Evolutionary conservation across 345 rosid genomes (phyloP), one percentile per base, ranked within the genome.

Genomic region (Aquilaria malaccensis): DNA sequence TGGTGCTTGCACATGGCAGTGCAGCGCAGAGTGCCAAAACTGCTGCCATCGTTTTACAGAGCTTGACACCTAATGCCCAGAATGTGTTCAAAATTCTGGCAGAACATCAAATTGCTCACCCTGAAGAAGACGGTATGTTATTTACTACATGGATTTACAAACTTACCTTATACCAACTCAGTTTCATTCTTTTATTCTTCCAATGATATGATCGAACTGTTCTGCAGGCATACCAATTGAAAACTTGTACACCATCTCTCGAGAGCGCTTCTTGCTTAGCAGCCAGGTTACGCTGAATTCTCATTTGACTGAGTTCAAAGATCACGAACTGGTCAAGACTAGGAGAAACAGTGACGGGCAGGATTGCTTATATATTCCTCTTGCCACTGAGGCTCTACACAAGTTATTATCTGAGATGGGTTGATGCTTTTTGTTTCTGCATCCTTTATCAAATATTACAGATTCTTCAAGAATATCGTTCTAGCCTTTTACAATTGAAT

Each of bases 1-100:
- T 86, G 86, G 81, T 94, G 74, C 91, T 94, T 37, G 81, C 87
- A 12, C 88, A 85, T 29, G 84, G 86, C 60, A 79, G 73, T 68
- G 74, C 84, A 4, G 74, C 82, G 33, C 92, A 84, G 62, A 84
- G 79, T 63, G 90, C 89, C 59, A 94, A 88, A 82, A 86, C 97
- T 65, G 96, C 97, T 9, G 81, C 83, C 49, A 83, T 94, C 62
- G 99, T 94, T 30, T 70, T 94, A 52, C 96, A 88, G 71, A 94
- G 97, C 77, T 75, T 94, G 72, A 94, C 97, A 2, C 91, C 97
- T 50, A 90, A 90, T 67, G 97, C 97, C 59, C 97, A 85, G 70
- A 88, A 85, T 50, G 95, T 94, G 53, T 90, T 94, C 78, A 82
- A 79, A 81, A 80, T 94, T 62, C 93, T 94, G 67, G 91, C 87